phyloP scores from a whole-genome alignment of 2,329 filamentous ascomycete species.

The Cladorrhinum sp. region DNA sequence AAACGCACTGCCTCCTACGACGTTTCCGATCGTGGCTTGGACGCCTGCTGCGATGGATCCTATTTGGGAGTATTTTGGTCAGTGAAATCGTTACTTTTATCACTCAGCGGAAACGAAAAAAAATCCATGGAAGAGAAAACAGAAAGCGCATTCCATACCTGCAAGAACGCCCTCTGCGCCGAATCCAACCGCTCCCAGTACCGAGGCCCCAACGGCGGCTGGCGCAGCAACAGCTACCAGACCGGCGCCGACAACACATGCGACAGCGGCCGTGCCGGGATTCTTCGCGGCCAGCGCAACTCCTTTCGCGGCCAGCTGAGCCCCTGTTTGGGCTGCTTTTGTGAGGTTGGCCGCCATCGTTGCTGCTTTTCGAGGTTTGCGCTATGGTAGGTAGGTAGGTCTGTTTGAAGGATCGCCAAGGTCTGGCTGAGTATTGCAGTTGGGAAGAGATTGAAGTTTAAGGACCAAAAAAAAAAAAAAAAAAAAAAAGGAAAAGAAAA shows the following conservation, averaged over 20 bases:
- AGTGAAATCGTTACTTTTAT: no score
- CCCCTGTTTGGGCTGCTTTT: not conserved
- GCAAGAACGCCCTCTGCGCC: constrained; percentile 12
- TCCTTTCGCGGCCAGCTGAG: not conserved
- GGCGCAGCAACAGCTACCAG: constrained; percentile 10
- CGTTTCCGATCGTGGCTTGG: constrained; percentile 20
- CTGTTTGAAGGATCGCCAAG: not conserved
- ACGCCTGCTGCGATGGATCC: constrained; percentile 23
- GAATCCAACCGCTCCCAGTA: constrained; percentile 15
- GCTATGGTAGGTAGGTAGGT: not conserved
- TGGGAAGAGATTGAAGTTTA: no score
- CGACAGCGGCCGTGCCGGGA: not conserved
- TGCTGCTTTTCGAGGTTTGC: not conserved
- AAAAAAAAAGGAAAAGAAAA: no score
- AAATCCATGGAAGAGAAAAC: no score
- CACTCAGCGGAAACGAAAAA: no score
- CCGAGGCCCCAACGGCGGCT: constrained; percentile 9
- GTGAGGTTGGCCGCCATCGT: not conserved
- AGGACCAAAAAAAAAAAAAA: no score
- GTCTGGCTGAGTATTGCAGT: no score
- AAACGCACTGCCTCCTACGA: constrained; percentile 22
- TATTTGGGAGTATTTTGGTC: constrained; percentile 9
- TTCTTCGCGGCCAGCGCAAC: not conserved
- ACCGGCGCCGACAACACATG: not conserved
- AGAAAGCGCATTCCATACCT: constrained; percentile 6